Evolutionary conservation across 2,329 filamentous ascomycete species (phyloP).

Genomic region (Beauveria sp.): DNA sequence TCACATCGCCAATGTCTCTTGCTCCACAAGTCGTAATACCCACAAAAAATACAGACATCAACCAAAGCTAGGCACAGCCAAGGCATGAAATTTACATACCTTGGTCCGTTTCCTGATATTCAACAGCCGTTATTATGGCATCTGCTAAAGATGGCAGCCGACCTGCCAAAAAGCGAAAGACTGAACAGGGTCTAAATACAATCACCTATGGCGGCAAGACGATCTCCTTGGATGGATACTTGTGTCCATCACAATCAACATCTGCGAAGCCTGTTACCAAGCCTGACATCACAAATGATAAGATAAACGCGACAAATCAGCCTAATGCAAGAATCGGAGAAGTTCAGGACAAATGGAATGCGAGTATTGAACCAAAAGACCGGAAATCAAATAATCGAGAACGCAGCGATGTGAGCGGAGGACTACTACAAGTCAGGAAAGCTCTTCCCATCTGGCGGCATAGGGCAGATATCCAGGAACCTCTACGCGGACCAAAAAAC

Average conservation of each 20-base stretch:
- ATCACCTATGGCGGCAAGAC: slow-evolving; percentile 40
- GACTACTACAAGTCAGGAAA: slow-evolving; percentile 45
- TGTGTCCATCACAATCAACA: slow-evolving; percentile 30
- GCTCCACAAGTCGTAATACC: not conserved
- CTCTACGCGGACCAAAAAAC: slow-evolving; percentile 46
- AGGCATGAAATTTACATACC: not conserved
- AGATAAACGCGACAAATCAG: not conserved
- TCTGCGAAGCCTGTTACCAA: slow-evolving; percentile 16
- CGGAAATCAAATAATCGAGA: slow-evolving; percentile 12
- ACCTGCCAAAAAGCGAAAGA: slow-evolving; percentile 32
- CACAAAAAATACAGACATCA: not conserved
- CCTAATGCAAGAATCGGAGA: not conserved
- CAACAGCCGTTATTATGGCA: slow-evolving; percentile 16
- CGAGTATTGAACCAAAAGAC: not conserved
- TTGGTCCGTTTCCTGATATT: not conserved
- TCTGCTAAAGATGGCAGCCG: slow-evolving; percentile 18
- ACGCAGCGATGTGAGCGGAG: slow-evolving; percentile 21
- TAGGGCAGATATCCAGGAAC: slow-evolving; percentile 58
- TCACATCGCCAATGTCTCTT: too few relatives aligned
- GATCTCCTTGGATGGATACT: slow-evolving; percentile 43
- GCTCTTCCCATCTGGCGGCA: slow-evolving; percentile 75
- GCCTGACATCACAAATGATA: slow-evolving; percentile 1
- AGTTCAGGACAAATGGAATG: not conserved
- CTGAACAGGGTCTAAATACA: slow-evolving; percentile 24
- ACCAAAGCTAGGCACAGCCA: not conserved